Evolutionary conservation across 306 rosid species (phyloP).

Genomic region (Ormosia semicastrata): DNA sequence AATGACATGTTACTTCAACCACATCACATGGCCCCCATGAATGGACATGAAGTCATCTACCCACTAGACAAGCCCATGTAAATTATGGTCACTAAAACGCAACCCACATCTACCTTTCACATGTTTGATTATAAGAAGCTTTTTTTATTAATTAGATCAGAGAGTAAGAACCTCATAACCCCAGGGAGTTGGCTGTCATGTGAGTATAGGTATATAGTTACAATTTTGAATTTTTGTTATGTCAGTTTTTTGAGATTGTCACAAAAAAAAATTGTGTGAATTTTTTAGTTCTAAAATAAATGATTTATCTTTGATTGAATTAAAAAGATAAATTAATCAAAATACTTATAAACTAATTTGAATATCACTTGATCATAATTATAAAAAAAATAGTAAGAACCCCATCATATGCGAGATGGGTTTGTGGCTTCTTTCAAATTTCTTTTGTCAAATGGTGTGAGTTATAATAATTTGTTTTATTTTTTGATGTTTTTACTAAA

Average conservation of each 20-base stretch:
- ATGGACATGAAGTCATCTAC: conserved; percentile 28
- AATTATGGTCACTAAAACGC: conserved; percentile 1
- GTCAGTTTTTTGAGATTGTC: no score
- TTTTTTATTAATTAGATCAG: background rate
- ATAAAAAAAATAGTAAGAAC: no score
- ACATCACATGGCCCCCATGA: conserved; percentile 25
- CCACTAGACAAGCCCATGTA: conserved; percentile 26
- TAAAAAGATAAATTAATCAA: no score
- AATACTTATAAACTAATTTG: no score
- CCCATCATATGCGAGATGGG: no score
- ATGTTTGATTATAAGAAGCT: background rate
- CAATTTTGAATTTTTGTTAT: no score
- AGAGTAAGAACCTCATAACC: background rate
- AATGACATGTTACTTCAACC: background rate
- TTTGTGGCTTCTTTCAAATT: background rate
- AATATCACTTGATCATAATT: no score
- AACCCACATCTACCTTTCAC: background rate
- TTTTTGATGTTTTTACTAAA: background rate
- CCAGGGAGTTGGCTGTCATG: no score
- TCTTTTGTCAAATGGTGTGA: background rate
- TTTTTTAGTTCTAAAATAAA: no score
- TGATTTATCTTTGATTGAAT: no score
- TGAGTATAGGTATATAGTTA: no score
- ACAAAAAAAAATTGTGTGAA: no score
- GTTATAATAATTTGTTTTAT: background rate